phyloP scores from a whole-genome alignment of 176 grass and related monocot species.

The Chloris gayana region DNA sequence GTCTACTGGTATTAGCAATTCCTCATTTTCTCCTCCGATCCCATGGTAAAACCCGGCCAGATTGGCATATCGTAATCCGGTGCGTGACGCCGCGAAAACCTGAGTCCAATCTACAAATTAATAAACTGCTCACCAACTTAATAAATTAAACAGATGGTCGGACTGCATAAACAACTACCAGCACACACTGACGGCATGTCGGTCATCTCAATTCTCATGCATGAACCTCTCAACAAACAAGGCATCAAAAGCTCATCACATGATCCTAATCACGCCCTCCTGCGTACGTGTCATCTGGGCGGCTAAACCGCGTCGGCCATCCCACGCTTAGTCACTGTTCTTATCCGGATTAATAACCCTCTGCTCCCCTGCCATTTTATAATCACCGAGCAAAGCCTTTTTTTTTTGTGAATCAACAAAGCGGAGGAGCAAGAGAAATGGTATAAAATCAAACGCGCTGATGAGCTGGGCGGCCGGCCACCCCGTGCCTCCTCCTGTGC shows the following conservation, averaged over 20 bases:
- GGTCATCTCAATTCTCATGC: not conserved
- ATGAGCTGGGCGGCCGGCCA: not conserved
- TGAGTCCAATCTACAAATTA: too few relatives aligned
- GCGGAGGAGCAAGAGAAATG: not conserved
- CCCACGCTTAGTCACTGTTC: constrained; percentile 6
- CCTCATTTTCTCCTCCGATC: not conserved
- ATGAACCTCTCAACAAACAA: not conserved
- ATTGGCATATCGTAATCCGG: not conserved
- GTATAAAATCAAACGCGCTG: not conserved
- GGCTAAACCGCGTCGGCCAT: not conserved
- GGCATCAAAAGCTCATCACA: not conserved
- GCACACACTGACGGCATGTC: not conserved
- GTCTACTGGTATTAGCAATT: too few relatives aligned
- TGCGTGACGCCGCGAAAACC: not conserved
- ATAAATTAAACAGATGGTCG: not conserved
- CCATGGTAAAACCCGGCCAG: too few relatives aligned
- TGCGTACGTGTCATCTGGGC: constrained; percentile 2
- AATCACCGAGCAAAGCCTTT: not conserved
- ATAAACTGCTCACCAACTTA: not conserved
- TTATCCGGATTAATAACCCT: not conserved
- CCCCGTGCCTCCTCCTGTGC: not conserved
- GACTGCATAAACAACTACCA: not conserved
- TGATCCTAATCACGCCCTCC: not conserved
- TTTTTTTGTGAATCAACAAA: not conserved
- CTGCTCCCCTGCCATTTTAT: not conserved